Percentiles rank a stretch among this genome's conserved stretches.
phyloP scores from a whole-genome alignment of 2,329 filamentous ascomycete genomes.

The Hypoxylon sp. region DNA sequence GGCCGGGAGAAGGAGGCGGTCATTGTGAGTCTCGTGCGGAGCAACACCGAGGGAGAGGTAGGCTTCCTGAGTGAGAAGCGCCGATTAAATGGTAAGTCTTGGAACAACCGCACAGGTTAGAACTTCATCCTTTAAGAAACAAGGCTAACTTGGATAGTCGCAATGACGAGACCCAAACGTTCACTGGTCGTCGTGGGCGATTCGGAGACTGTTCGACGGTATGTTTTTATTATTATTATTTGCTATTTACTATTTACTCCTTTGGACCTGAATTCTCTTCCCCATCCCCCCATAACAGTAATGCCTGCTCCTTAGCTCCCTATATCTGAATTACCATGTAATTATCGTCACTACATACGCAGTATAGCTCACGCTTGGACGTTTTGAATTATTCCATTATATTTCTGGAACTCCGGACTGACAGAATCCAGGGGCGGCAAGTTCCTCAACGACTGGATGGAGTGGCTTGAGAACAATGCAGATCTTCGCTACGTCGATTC shows the following conservation, averaged over 20 bases:
- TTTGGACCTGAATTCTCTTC: background rate
- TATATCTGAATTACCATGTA: slow-evolving; percentile 7
- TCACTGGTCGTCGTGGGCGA: slow-evolving; percentile 93
- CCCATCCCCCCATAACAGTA: background rate
- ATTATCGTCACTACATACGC: slow-evolving; percentile 9
- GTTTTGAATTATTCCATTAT: slow-evolving; percentile 17
- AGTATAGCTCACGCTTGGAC: slow-evolving; percentile 31
- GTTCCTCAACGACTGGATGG: slow-evolving; percentile 93
- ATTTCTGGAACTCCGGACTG: slow-evolving; percentile 31
- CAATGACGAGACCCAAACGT: slow-evolving; percentile 94
- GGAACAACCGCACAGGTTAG: background rate
- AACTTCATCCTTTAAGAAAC: slow-evolving; percentile 16
- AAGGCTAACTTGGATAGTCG: slow-evolving; percentile 70
- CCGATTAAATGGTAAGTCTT: slow-evolving; percentile 83
- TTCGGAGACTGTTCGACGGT: slow-evolving; percentile 91
- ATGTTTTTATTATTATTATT: slow-evolving; percentile 62
- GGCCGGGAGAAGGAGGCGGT: slow-evolving; percentile 97
- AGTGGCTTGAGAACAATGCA: slow-evolving; percentile 86
- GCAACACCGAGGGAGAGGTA: slow-evolving; percentile 87
- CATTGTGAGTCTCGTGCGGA: slow-evolving; percentile 92
- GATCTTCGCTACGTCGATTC: slow-evolving; percentile 90
- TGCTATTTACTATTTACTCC: slow-evolving; percentile 14
- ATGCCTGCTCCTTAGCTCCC: slow-evolving; percentile 7
- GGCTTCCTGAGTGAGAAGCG: slow-evolving; percentile 94
- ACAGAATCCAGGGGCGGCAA: slow-evolving; percentile 74